Percentiles rank a stretch among this genome's conserved stretches.
Evolutionary conservation across 2,329 filamentous ascomycete species (phyloP).

Genomic region (Pseudogymnoascus verrucosus): DNA sequence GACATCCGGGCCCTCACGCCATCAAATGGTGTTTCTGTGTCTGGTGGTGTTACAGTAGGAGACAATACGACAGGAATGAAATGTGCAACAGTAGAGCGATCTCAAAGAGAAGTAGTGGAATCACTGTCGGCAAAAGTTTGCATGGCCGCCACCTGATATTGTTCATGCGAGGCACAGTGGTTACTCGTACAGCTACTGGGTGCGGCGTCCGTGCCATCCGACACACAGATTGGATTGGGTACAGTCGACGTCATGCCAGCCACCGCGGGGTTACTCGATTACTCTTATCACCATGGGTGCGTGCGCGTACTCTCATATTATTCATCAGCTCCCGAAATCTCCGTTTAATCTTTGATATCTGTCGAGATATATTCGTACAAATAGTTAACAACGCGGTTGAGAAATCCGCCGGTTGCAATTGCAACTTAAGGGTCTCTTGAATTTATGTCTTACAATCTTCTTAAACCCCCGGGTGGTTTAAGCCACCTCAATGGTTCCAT

Average conservation of each 20-base stretch:
- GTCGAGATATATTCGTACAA: neutral
- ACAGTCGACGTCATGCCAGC: conserved; percentile 3
- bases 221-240: neutral
- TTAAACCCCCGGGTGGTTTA: conserved; percentile 4
- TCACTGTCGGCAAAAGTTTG: neutral
- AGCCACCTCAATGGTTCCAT: conserved; percentile 3
- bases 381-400: neutral
- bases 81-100: neutral
- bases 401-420: conserved; percentile 1
- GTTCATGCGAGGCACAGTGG: neutral
- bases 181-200: conserved; percentile 5
- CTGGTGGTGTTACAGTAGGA: neutral
- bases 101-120: neutral
- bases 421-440: neutral
- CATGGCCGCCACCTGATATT: conserved; percentile 1
- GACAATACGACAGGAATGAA: neutral
- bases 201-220: neutral
- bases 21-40: neutral
- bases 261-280: neutral
- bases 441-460: conserved; percentile 5
- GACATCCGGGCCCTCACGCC: neutral
- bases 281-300: neutral
- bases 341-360: neutral
- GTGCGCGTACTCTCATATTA: conserved; percentile 2
- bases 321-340: neutral